These are phyloP conservation scores for Ganoderma lingzhi DNA, from an alignment of 1,284 basidiomycete species.

Conservation along the genomic window DNA sequence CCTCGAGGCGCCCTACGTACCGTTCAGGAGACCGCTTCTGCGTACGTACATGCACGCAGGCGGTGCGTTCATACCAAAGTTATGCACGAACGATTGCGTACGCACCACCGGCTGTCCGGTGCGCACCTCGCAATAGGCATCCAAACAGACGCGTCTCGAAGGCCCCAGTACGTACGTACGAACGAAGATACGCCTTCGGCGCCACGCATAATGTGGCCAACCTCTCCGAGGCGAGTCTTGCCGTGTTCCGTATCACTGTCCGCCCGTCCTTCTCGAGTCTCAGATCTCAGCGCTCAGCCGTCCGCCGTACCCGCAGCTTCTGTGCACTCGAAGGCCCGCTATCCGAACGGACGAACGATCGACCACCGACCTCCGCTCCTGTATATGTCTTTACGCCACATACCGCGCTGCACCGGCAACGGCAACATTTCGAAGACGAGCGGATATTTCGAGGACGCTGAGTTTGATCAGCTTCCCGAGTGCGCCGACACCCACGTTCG, in stretches of 20 bases:
- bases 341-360: background rate
- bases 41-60: background rate
- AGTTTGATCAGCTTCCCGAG: background rate
- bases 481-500: background rate
- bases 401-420: background rate
- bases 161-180: constrained; percentile 8
- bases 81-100: constrained; percentile 4
- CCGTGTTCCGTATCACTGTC: background rate
- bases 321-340: background rate
- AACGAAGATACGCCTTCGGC: background rate
- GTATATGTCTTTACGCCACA: background rate
- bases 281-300: background rate
- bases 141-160: constrained; percentile 4
- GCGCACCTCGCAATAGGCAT: constrained; percentile 6
- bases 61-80: background rate
- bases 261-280: background rate
- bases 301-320: background rate
- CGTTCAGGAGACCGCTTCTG: background rate
- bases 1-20: background rate
- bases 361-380: background rate
- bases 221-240: background rate
- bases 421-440: background rate
- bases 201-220: background rate
- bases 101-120: background rate
- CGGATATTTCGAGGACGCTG: background rate